phyloP scores from a whole-genome alignment of 306 rosid species.

The Vigna trinervia region DNA sequence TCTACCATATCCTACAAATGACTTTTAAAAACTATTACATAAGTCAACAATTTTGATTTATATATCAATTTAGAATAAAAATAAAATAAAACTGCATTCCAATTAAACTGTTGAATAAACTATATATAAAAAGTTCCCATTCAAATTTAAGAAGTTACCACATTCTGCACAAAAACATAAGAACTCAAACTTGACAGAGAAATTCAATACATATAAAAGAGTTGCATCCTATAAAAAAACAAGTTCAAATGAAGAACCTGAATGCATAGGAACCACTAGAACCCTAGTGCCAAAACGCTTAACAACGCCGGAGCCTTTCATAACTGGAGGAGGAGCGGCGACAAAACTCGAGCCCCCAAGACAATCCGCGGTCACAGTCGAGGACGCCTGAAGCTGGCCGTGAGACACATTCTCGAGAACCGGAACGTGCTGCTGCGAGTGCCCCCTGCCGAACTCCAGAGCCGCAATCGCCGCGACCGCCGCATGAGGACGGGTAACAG shows the following conservation, averaged over 20 bases:
- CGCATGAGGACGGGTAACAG: not conserved
- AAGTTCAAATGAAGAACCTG: constrained; percentile 5
- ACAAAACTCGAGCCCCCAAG: not conserved
- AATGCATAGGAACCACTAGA: constrained; percentile 4
- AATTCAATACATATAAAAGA: too few species aligned
- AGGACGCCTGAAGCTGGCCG: not conserved
- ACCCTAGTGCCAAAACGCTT: constrained; percentile 10
- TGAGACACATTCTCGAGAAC: constrained; percentile 6
- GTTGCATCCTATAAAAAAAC: too few species aligned
- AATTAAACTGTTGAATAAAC: too few species aligned
- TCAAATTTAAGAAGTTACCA: not conserved
- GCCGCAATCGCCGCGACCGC: not conserved
- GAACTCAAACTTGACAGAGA: not conserved
- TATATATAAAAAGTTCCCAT: not conserved
- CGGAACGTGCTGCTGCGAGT: not conserved
- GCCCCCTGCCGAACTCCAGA: not conserved
- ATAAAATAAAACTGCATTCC: too few species aligned
- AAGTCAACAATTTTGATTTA: not conserved
- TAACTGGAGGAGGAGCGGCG: not conserved
- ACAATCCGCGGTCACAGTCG: not conserved
- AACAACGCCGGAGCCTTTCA: not conserved
- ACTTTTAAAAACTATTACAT: not conserved
- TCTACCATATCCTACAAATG: not conserved
- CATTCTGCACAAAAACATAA: not conserved
- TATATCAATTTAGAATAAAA: not conserved